Evolutionary conservation across 805 yeast species (phyloP).

Genomic region (Torulaspora quercuum): DNA sequence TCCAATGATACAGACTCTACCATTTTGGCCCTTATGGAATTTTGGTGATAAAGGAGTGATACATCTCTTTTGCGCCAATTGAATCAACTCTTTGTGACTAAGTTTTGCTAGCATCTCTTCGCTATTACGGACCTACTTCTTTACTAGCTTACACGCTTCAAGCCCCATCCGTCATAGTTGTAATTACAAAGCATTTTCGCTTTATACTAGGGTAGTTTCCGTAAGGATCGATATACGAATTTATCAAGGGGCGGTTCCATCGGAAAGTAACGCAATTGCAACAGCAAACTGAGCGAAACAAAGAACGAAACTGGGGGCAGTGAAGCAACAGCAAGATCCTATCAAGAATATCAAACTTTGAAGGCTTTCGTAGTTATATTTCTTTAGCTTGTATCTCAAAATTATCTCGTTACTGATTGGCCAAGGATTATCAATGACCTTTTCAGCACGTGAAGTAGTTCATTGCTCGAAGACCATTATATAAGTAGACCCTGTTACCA

Average conservation of each 20-base stretch:
- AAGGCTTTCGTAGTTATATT: background rate
- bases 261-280: constrained; percentile 5
- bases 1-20: constrained; percentile 81
- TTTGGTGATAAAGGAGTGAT: constrained; percentile 72
- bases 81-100: constrained; percentile 44
- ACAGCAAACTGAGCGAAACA: background rate
- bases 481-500: constrained; percentile 2
- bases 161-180: constrained; percentile 1
- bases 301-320: too few species aligned
- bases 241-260: constrained; percentile 5
- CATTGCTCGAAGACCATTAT: constrained; percentile 2
- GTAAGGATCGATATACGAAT: too few species aligned
- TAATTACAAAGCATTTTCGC: constrained; percentile 3
- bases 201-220: too few species aligned
- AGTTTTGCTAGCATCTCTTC: constrained; percentile 15
- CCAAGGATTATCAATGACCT: constrained; percentile 1
- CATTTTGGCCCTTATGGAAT: constrained; percentile 89
- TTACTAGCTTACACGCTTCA: constrained; percentile 1
- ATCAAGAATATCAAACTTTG: too few species aligned
- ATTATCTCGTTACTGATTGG: constrained; percentile 16
- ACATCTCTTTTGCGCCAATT: constrained; percentile 46
- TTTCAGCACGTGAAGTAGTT: constrained; percentile 8
- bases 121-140: too few species aligned
- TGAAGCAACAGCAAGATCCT: too few species aligned
- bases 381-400: background rate